Evolutionary conservation across 208 protist species (phyloP), one percentile per base, ranked within the genome.

Genomic region (Trypanosoma lewisi): DNA sequence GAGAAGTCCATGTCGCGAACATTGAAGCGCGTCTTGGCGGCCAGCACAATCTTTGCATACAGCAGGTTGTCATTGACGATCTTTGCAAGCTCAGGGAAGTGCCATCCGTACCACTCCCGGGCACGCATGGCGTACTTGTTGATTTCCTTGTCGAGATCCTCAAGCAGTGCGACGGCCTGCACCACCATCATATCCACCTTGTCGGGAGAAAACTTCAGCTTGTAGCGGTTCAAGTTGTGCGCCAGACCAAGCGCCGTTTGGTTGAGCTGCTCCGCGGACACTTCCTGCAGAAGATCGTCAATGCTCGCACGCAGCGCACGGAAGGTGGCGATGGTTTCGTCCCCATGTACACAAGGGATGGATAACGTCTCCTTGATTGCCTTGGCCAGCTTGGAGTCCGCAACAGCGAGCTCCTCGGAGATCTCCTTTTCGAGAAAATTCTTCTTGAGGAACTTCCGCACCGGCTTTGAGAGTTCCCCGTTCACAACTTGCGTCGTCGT

Each of bases 171-270:
- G 51, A 99, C 98, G 27, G 99, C 98, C 85, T 99, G 98, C 52
- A 99, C 97, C 50, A 99, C 98, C 99, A 99, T 99, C 70, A 98
- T 98, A 69, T 99, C 99, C 59, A 99, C 97, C 91, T 99, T 99
- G 73, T 99, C 98, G 6, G 98, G 97, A 27, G 90, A 98, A 85
- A 99, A 99, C 85, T 99, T 99, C 41, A 99, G 85, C 82, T 99
- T 99, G 84, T 99, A 99, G 65, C 98, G 89, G 58, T 97, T 98
- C 6, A 99, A 85, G 48, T 93, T 97, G 80, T 99, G 99, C 25
- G 98, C 90, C 1, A 99, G 83, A 89, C 99, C 99, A 31, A 99
- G 91, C 12, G 89, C 79, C 70, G 99, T 98, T 59, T 96, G 83
- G 48, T 89, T 94, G 31, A 98, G 53, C 72, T 98, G 94, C 63